Base-by-base conservation (phyloP, 2,329 filamentous ascomycete species). In the Curvularia verruculosa region DNA sequence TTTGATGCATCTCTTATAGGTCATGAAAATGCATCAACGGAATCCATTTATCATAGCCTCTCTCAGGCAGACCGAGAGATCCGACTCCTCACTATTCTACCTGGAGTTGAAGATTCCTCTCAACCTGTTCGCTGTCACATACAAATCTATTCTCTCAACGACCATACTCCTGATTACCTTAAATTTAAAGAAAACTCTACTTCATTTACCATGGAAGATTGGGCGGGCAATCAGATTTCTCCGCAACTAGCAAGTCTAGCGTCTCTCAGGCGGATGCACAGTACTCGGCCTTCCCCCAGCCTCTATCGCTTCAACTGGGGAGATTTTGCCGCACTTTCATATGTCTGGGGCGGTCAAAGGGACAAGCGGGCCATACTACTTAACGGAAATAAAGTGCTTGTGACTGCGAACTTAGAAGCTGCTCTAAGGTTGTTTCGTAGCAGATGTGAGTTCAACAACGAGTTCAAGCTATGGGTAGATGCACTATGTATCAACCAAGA, bases 221-320 rank as follows among this genome's bases (percentile, higher is more conserved):
- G 40, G 40, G 19, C 21, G 6, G n/a, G 40, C 15, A 43, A 24
- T 26, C 40, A 23, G 12, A 13, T 43, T 26, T 43, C 40, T 24
- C 23, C 40, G 6, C 40, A 43, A 10, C 13, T 43, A 43, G 21
- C 40, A 7, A 43, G n/a, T 43, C 23, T 43, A n/a, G 21, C 23
- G 3, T 6, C 40, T 43, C 21, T 43, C 3, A 26, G 23, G 19
- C 40, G 40, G 40, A n/a, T 43, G 21, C 15, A 43, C 15, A 43
- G 40, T 26, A 43, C 40, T 26, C 21, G 13, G 40, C 40, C 40
- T 23, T 24, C 21, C 21, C 2, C 21, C 15, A 43, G 40, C 15
- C 19, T 48, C 15, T 48, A 34, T 36, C 45, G 45, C 29, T 48
- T 48, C 26, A 23, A 36, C 5, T 48, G 45, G 45, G 45, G 45